These are phyloP conservation scores for Pyrenophora graminea DNA, from an alignment of 2,329 filamentous ascomycete species.

Conservation along the genomic window DNA sequence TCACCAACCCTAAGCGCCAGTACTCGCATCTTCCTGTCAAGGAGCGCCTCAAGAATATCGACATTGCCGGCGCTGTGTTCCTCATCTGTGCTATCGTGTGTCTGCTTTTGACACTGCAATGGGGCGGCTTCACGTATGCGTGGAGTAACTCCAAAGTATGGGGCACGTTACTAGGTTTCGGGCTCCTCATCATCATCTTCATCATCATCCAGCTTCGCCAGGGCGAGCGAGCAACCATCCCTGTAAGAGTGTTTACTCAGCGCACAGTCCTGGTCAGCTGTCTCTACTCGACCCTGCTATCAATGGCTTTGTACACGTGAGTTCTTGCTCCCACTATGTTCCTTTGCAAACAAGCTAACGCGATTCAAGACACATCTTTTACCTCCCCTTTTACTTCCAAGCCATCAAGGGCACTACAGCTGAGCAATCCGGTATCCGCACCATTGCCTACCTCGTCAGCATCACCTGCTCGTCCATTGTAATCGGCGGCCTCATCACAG, in stretches of 20 bases:
- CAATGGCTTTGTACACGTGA: conserved; percentile 46
- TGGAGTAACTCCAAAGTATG: conserved; percentile 59
- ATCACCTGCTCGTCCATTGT: conserved; percentile 34
- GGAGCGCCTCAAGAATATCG: conserved; percentile 46
- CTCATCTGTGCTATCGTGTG: conserved; percentile 42
- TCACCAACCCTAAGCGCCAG: conserved; percentile 32
- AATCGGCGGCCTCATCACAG: conserved; percentile 33
- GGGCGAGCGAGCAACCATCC: conserved; percentile 39
- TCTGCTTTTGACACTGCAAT: conserved; percentile 43
- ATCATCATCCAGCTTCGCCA: conserved; percentile 37
- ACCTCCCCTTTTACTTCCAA: conserved; percentile 52
- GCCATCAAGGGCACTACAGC: conserved; percentile 49
- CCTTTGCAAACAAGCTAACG: too few species aligned
- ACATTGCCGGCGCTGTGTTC: conserved; percentile 37
- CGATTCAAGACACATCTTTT: conserved; percentile 41
- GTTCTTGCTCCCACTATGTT: conserved; percentile 1
- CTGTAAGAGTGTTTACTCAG: conserved; percentile 41
- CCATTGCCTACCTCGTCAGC: conserved; percentile 40
- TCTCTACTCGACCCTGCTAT: conserved; percentile 42
- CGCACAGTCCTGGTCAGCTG: conserved; percentile 42
- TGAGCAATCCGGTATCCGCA: conserved; percentile 43
- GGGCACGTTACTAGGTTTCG: conserved; percentile 55
- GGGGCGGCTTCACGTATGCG: conserved; percentile 48
- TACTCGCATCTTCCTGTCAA: conserved; percentile 38
- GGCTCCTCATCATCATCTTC: conserved; percentile 53